Evolutionary conservation across 1,284 basidiomycete genomes (phyloP).

Genomic region (Trametes pubescens): DNA sequence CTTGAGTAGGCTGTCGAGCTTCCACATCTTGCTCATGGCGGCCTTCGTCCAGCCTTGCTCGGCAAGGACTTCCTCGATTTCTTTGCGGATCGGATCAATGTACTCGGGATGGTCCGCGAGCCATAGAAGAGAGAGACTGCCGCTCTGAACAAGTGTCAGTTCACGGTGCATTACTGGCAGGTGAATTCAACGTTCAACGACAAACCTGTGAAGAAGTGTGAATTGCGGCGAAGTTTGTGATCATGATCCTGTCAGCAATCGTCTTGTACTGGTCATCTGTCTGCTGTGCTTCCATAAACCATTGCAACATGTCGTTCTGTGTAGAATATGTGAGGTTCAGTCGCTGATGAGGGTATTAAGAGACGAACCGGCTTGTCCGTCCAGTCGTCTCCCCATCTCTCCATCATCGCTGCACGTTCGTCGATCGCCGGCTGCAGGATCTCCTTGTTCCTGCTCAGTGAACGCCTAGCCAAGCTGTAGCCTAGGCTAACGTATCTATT

Average conservation of each 20-base stretch:
- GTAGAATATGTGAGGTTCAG: too few relatives aligned
- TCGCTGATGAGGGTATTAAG: background rate
- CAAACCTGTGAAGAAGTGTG: constrained; percentile 38
- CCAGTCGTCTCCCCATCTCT: constrained; percentile 27
- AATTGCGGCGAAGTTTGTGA: constrained; percentile 43
- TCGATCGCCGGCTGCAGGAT: constrained; percentile 16
- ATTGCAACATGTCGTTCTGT: constrained; percentile 29
- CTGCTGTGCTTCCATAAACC: constrained; percentile 29
- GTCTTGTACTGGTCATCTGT: constrained; percentile 1
- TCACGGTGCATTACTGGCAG: too few relatives aligned
- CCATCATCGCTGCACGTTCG: constrained; percentile 16
- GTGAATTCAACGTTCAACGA: constrained; percentile 27
- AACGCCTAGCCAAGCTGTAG: constrained; percentile 21
- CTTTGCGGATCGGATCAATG: constrained; percentile 51
- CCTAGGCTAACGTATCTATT: constrained; percentile 12
- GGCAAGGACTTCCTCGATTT: constrained; percentile 47
- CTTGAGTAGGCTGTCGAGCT: constrained; percentile 60
- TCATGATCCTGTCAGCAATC: constrained; percentile 32
- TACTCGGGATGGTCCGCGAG: constrained; percentile 51
- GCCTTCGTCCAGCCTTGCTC: constrained; percentile 55
- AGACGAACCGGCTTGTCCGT: constrained; percentile 26
- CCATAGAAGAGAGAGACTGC: constrained; percentile 47
- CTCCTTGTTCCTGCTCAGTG: background rate
- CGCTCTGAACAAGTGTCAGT: constrained; percentile 35
- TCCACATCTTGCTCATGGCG: constrained; percentile 52